phyloP scores from a whole-genome alignment of 1,139 yeast species.

The Pichia sp. region DNA sequence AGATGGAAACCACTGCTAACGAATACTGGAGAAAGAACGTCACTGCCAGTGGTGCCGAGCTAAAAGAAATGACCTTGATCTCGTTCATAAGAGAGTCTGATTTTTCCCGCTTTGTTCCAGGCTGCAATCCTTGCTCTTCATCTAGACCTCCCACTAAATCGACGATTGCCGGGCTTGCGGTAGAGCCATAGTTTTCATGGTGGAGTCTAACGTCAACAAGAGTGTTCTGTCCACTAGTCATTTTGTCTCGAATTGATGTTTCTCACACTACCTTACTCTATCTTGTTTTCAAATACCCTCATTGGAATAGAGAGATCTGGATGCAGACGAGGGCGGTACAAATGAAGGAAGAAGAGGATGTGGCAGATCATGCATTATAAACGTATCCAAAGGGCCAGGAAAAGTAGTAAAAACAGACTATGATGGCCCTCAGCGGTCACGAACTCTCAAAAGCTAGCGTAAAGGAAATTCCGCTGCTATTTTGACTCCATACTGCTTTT shows the following conservation, averaged over 20 bases:
- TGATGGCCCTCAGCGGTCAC: no score
- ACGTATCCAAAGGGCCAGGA: no score
- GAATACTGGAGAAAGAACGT: conserved; percentile 51
- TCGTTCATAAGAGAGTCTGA: conserved; percentile 11
- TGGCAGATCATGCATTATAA: no score
- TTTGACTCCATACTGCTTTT: no score
- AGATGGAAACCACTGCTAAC: conserved; percentile 47
- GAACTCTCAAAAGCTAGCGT: no score
- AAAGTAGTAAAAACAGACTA: no score
- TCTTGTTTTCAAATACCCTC: no score
- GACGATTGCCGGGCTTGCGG: background rate
- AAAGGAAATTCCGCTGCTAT: background rate
- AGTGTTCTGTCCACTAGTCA: background rate
- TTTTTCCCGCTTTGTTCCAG: background rate
- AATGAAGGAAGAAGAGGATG: no score
- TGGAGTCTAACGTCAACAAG: background rate
- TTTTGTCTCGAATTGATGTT: no score
- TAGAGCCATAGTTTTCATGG: background rate
- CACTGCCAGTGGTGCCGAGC: conserved; percentile 45
- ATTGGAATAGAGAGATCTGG: no score
- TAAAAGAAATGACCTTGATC: conserved; percentile 26
- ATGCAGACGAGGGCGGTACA: no score
- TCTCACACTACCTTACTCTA: no score
- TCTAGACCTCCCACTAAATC: background rate
- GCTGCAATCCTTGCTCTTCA: background rate